Conservation (phyloP, 2,329 filamentous ascomycete genomes). For the Paramyrothecium sp. region DNA sequence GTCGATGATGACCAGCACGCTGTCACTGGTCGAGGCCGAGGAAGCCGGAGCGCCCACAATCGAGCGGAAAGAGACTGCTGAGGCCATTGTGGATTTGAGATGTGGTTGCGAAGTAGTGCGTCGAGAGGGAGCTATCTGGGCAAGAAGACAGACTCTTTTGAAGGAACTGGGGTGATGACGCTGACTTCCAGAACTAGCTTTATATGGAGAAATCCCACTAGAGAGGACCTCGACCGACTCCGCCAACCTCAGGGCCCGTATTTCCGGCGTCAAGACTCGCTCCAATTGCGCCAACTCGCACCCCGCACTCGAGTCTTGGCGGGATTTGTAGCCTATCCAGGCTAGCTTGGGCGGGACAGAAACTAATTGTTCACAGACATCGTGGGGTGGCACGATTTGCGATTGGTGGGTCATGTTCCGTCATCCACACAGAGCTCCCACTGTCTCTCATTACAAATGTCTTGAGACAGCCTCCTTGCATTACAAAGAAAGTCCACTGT, state of each 20-base stretch:
- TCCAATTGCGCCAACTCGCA: not conserved
- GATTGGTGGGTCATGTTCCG: no score
- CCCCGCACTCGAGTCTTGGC: not conserved
- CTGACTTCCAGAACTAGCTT: not conserved
- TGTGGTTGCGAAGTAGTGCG: not conserved
- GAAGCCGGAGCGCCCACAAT: conserved; percentile 54
- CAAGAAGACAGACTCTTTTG: not conserved
- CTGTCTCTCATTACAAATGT: no score
- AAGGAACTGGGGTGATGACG: not conserved
- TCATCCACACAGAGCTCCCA: no score
- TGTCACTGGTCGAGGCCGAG: conserved; percentile 56
- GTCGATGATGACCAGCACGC: conserved; percentile 65
- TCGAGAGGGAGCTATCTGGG: no score
- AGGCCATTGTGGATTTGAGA: conserved; percentile 3
- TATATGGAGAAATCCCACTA: not conserved
- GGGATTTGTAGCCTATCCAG: not conserved
- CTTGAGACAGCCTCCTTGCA: no score
- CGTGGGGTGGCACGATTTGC: no score
- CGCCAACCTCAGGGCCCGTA: not conserved
- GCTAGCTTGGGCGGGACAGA: not conserved
- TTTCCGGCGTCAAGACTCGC: not conserved
- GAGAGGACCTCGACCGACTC: not conserved
- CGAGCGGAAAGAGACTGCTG: conserved; percentile 34
- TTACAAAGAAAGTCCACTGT: no score
- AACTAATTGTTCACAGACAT: no score